Base-by-base conservation (phyloP, 352 stramenopile genomes). In the Pythium phragmiticola region DNA sequence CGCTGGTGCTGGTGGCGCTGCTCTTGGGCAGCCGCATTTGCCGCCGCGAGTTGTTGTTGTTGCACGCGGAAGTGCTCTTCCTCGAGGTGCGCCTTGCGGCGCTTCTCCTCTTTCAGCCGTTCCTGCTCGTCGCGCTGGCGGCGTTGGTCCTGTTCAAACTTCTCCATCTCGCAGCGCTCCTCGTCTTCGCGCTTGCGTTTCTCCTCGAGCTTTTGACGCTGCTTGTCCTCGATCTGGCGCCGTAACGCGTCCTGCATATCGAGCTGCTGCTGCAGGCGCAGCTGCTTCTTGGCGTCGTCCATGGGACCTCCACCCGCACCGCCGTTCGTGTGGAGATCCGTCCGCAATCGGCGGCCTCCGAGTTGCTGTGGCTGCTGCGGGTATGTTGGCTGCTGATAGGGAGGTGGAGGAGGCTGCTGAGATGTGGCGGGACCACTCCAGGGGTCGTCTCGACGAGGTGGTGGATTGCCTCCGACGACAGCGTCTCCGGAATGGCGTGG, bases 211-310 rank as follows among this genome's bases (percentile, higher is more conserved):
- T 89, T 89, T 47, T 84, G 80, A 4, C 72, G 77, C 11, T 77
- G 69, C 56, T 89, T 89, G 54, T 89, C 80, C 36, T 89, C 77
- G 36, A 89, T 79, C 57, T 89, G 80, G 13, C 70, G 70, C 16
- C 84, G 74, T 14, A 87, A 42, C 2, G 80, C 66, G 16, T 74
- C 66, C 57, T 89, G 77, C 57, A 89, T 83, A 34, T 82, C 77
- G 16, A 79, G 74, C 30, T 74, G 70, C 49, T 76, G 70, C 60
- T 77, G 63, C 30, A 72, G 60, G 7, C 54, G 58, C 0, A 55
- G 53, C 36, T 21, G 50, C 28, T 51, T 47, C 14, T 63, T 48
- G 6, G 45, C 33, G 47, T 64, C 56, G 28, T 68, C 59, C 14
- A 16, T 9, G 3, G 14, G 23, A 13, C n/a, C 30, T 36, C 33